Evolutionary conservation across 139 green algal genomes (phyloP).

Genomic region (Chlorella sp.): DNA sequence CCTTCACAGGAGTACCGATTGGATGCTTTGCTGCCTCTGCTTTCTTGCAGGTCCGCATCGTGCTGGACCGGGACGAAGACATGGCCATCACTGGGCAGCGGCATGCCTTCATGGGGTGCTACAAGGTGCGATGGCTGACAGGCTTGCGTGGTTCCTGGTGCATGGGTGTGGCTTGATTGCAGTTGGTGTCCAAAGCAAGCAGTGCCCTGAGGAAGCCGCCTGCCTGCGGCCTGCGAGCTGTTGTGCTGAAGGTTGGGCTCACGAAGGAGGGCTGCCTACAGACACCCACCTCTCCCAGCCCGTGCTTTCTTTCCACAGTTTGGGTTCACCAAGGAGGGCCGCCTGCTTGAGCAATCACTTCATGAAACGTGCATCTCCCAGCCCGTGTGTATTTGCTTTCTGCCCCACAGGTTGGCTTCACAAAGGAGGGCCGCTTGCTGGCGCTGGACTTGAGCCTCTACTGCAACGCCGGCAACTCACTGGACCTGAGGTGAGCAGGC

Average conservation of each 20-base stretch:
- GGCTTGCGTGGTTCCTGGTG: too few relatives aligned
- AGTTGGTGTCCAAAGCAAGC: too few relatives aligned
- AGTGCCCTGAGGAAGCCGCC: too few relatives aligned
- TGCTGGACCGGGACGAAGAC: slow-evolving; percentile 93
- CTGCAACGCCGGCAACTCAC: slow-evolving; percentile 88
- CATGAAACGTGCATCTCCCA: too few relatives aligned
- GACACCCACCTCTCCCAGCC: too few relatives aligned
- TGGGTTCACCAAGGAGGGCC: too few relatives aligned
- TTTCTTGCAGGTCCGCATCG: neutral
- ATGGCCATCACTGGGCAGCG: slow-evolving; percentile 92
- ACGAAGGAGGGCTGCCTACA: neutral
- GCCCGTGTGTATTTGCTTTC: too few relatives aligned
- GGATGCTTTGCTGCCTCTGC: neutral
- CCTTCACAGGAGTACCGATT: too few relatives aligned
- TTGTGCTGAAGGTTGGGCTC: neutral
- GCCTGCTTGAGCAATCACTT: too few relatives aligned
- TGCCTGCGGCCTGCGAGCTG: too few relatives aligned
- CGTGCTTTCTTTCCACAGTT: too few relatives aligned
- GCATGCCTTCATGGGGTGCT: slow-evolving; percentile 88
- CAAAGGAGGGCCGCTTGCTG: slow-evolving; percentile 68
- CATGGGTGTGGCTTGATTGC: too few relatives aligned
- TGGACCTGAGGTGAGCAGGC: slow-evolving; percentile 83
- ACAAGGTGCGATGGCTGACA: slow-evolving; percentile 64
- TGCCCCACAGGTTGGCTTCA: slow-evolving; percentile 72
- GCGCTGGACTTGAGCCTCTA: slow-evolving; percentile 90